These are phyloP conservation scores for Phaeolepiota aurea DNA, from an alignment of 768 basidiomycete genomes.

Conservation along the genomic window DNA sequence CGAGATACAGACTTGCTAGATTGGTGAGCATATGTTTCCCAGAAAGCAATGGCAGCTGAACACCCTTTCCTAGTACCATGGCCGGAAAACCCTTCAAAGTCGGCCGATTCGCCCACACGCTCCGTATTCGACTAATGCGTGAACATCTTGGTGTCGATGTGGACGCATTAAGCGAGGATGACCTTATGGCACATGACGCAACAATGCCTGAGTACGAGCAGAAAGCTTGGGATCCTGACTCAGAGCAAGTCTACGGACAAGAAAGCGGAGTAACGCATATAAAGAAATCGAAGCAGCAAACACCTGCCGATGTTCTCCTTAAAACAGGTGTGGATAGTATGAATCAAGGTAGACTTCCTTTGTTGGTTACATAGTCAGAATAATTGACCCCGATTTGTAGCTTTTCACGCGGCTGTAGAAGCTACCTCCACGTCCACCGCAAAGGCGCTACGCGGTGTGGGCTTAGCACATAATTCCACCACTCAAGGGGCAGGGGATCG, in stretches of 20 bases:
- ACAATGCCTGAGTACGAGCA: slow-evolving; percentile 39
- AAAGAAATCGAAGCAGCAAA: slow-evolving; percentile 26
- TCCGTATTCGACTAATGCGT: slow-evolving; percentile 90
- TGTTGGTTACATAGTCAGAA: background rate
- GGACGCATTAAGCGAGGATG: slow-evolving; percentile 75
- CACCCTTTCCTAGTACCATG: slow-evolving; percentile 69
- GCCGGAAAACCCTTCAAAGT: slow-evolving; percentile 92
- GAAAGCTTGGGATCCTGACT: slow-evolving; percentile 67
- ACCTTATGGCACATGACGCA: slow-evolving; percentile 49
- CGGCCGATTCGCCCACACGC: slow-evolving; percentile 91
- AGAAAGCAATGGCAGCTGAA: background rate
- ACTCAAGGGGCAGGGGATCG: slow-evolving; percentile 33
- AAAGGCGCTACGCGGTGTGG: slow-evolving; percentile 32
- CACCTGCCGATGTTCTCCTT: slow-evolving; percentile 21
- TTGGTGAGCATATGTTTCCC: slow-evolving; percentile 40
- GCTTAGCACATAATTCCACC: slow-evolving; percentile 28
- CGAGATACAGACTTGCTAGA: slow-evolving; percentile 97
- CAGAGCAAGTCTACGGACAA: slow-evolving; percentile 47
- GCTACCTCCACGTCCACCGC: slow-evolving; percentile 22
- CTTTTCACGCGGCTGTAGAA: slow-evolving; percentile 28
- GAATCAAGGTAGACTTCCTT: slow-evolving; percentile 37
- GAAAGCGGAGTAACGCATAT: slow-evolving; percentile 34
- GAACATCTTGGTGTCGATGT: slow-evolving; percentile 96
- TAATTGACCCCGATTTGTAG: slow-evolving; percentile 17
- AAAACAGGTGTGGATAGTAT: slow-evolving; percentile 28